Conservation (phyloP, 169 alveolate genomes). For the Neospora caninum region DNA sequence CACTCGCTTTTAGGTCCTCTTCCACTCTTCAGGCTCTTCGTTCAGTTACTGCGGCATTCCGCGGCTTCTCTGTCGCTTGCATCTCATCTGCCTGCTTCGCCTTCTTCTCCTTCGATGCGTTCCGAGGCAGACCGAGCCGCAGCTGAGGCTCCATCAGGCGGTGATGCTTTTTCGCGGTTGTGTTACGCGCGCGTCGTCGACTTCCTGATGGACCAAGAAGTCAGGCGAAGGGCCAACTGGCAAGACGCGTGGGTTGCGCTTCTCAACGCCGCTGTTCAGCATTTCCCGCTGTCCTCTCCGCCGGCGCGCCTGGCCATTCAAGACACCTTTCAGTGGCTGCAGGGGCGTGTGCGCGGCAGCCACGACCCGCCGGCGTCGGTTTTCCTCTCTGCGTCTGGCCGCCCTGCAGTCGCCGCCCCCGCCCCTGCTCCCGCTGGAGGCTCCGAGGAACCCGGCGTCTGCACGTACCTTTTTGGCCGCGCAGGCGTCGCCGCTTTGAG, state of each 20-base stretch:
- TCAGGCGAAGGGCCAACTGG: neutral
- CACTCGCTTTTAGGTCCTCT: neutral
- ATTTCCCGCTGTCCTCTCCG: neutral
- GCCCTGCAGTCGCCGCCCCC: too few species aligned
- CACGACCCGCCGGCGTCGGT: too few species aligned
- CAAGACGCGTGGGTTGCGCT: constrained; percentile 10
- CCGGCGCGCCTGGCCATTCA: neutral
- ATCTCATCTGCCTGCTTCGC: too few species aligned
- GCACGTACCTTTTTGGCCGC: too few species aligned
- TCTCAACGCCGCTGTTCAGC: constrained; percentile 5
- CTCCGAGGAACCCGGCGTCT: too few species aligned
- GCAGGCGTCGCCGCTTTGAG: too few species aligned
- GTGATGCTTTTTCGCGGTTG: neutral
- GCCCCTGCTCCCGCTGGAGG: too few species aligned
- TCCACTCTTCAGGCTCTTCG: neutral
- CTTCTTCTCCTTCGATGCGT: too few species aligned
- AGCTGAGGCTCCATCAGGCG: neutral
- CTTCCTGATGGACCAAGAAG: neutral
- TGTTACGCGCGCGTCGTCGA: neutral
- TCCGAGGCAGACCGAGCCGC: too few species aligned
- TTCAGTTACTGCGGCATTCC: neutral
- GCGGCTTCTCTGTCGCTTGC: too few species aligned
- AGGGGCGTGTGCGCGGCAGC: neutral
- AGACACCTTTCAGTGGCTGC: constrained; percentile 7
- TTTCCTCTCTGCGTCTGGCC: too few species aligned